Evolutionary conservation across 2,329 filamentous ascomycete species (phyloP).

Genomic region (Coniella lustricola): DNA sequence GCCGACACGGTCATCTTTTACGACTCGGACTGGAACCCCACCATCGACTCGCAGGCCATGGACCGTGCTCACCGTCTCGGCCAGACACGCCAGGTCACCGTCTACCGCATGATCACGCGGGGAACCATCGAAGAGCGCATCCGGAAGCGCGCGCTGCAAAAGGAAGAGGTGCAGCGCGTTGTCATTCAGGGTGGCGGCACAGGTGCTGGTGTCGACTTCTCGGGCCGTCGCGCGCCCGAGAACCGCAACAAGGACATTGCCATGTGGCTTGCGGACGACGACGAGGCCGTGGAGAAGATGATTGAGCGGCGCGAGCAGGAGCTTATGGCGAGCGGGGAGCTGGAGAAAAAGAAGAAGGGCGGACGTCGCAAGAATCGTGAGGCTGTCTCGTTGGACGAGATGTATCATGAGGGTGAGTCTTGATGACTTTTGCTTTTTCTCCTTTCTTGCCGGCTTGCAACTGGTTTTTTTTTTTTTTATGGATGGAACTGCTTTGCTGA

Average conservation of each 20-base stretch:
- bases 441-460: no score
- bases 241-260: constrained; percentile 97
- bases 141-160: constrained; percentile 90
- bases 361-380: constrained; percentile 45
- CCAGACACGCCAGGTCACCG: constrained; percentile 90
- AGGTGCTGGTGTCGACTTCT: constrained; percentile 86
- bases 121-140: constrained; percentile 98
- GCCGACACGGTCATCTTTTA: constrained; percentile 99
- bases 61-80: constrained; percentile 96
- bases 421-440: background rate
- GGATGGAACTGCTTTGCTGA: no score
- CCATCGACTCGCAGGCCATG: constrained; percentile 98
- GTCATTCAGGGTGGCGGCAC: constrained; percentile 87
- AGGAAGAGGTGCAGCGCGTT: constrained; percentile 96
- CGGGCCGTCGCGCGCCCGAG: constrained; percentile 77
- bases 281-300: constrained; percentile 69
- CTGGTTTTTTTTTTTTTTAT: background rate
- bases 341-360: constrained; percentile 58
- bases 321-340: constrained; percentile 64
- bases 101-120: constrained; percentile 94
- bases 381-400: constrained; percentile 73
- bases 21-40: constrained; percentile 98
- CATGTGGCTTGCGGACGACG: constrained; percentile 97
- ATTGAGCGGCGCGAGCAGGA: constrained; percentile 92
- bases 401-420: constrained; percentile 95